Evolutionary conservation across 2,329 filamentous ascomycete genomes (phyloP).

Genomic region (Xylariomycetidae sp.): DNA sequence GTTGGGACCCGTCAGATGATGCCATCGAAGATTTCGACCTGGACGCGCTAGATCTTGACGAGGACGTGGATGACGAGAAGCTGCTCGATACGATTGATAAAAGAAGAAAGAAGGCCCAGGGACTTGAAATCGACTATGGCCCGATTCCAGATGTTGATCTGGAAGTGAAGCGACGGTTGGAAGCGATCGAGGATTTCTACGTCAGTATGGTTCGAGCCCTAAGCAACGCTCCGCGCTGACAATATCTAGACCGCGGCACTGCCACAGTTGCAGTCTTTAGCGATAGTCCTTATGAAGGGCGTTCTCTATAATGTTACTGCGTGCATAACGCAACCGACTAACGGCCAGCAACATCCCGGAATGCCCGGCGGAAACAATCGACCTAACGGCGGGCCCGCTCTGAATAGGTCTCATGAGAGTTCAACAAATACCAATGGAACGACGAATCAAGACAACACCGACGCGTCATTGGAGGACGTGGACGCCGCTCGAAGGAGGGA

Average conservation of each 20-base stretch:
- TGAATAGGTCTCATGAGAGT: slow-evolving; percentile 25
- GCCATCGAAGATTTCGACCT: slow-evolving; percentile 37
- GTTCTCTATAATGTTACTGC: slow-evolving; percentile 84
- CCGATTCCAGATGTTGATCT: slow-evolving; percentile 44
- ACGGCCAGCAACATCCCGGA: slow-evolving; percentile 40
- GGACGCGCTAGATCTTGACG: slow-evolving; percentile 22
- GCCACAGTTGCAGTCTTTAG: slow-evolving; percentile 83
- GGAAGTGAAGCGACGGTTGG: slow-evolving; percentile 63
- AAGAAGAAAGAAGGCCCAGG: slow-evolving; percentile 36
- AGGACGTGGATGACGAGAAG: slow-evolving; percentile 33
- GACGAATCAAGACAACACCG: slow-evolving; percentile 34
- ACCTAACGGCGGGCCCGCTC: slow-evolving; percentile 33
- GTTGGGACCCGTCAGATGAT: slow-evolving; percentile 63
- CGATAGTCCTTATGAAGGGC: slow-evolving; percentile 88
- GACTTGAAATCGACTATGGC: slow-evolving; percentile 43
- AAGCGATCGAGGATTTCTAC: slow-evolving; percentile 79
- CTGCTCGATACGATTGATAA: slow-evolving; percentile 36
- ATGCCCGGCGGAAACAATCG: slow-evolving; percentile 36
- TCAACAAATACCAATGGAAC: slow-evolving; percentile 26
- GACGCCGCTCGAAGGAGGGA: slow-evolving; percentile 79
- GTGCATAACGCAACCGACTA: slow-evolving; percentile 60
- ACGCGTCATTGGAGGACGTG: slow-evolving; percentile 65
- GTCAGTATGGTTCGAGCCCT: slow-evolving; percentile 47
- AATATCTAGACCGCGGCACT: slow-evolving; percentile 61
- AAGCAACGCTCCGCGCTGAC: slow-evolving; percentile 24